Evolutionary conservation across 768 basidiomycete genomes (phyloP), one percentile per base, ranked within the genome.

Genomic region (Tricholoma terreum): DNA sequence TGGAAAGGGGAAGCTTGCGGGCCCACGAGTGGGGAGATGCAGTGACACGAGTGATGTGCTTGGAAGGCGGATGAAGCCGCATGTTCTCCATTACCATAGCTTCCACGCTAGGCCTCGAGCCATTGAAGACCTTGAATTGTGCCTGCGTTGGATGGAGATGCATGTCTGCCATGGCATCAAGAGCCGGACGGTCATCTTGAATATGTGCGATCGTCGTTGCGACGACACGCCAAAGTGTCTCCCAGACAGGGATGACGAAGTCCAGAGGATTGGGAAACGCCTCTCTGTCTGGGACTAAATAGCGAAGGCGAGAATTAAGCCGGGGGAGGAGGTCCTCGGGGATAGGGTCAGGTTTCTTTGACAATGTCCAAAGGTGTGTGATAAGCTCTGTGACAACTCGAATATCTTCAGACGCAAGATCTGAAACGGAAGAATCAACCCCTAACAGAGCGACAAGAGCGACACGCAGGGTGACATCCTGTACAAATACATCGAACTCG

Each of bases 161-260:
- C 43, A 83, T 73, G 6, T 70, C 67, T 3, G 64, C 52, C 54
- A 86, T 77, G 0, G 69, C 65, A 8, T 67, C 48, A 33, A 59
- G 49, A 9, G 62, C 58, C 0, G 57, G 56, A 8, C 61, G 58
- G 12, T 73, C 61, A 4, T 71, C 57, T n/a, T 71, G 67, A 12
- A 74, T 67, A 50, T 77, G 68, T 1, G 79, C 76, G 0, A 80
- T 64, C 0, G 71, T 63, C 6, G 71, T 69, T 1, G 84, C 84
- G 52, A 84, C 71, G 19, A 86, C 77, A 11, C 84, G 77, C 86
- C 86, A 86, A 45, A 86, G 67, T 0, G 80, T 82, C 63, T 87
- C 86, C 74, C 82, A 87, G 0, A 80, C 69, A 0, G 85, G 85
- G 43, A 86, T 76, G 54, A 87, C 73, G 55, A 76, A 75, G 45